Evolutionary conservation across 164 flowering plant species (phyloP).

Genomic region (Paratinospora sagittata): DNA sequence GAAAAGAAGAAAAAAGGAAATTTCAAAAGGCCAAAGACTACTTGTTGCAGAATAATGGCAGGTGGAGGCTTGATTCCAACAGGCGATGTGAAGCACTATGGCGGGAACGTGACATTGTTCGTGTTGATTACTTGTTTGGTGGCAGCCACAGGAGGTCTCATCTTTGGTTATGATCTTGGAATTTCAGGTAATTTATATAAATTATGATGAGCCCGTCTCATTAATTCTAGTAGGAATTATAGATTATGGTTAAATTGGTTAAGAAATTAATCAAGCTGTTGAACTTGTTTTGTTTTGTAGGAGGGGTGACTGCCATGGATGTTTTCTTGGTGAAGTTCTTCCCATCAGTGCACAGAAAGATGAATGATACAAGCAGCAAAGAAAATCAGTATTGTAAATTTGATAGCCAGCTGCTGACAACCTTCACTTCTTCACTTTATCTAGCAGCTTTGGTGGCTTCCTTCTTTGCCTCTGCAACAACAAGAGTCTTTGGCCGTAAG

Average conservation of each 20-base stretch:
- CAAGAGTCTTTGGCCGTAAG: slow-evolving; percentile 22
- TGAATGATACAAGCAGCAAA: neutral
- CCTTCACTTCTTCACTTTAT: slow-evolving; percentile 25
- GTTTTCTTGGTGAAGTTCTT: slow-evolving; percentile 21
- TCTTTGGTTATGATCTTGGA: slow-evolving; percentile 17
- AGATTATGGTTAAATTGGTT: neutral
- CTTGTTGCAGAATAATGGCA: slow-evolving; percentile 14
- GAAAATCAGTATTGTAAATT: slow-evolving; percentile 25
- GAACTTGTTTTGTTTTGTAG: slow-evolving; percentile 9
- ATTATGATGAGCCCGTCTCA: no score
- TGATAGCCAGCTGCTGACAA: slow-evolving; percentile 18
- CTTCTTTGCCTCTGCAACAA: slow-evolving; percentile 22
- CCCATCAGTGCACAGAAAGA: slow-evolving; percentile 16
- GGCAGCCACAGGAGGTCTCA: slow-evolving; percentile 19
- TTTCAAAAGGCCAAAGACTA: no score
- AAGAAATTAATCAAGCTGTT: neutral
- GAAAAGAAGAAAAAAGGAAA: no score
- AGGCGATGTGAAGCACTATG: slow-evolving; percentile 12
- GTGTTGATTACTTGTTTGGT: slow-evolving; percentile 13
- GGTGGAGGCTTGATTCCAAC: slow-evolving; percentile 7
- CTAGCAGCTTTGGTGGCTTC: slow-evolving; percentile 24
- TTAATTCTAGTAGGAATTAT: no score
- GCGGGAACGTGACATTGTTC: slow-evolving; percentile 8
- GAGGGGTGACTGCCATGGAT: slow-evolving; percentile 30
- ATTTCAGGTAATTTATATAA: slow-evolving; percentile 12